Evolutionary conservation across 495 filamentous ascomycete genomes (phyloP).

Genomic region (Aspergillus nanangensis): DNA sequence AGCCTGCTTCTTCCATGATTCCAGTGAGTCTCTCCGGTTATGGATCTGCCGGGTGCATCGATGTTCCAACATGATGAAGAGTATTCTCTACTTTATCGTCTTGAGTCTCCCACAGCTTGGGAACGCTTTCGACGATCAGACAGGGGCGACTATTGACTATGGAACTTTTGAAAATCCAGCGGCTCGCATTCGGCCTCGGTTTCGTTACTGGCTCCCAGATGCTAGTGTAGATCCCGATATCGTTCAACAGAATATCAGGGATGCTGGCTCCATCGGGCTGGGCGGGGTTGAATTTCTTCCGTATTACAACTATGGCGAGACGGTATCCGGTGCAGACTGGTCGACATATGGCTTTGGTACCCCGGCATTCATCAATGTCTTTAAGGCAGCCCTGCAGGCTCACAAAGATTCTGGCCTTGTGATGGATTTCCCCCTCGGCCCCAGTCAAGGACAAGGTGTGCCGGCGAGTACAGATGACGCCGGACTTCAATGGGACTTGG

Average conservation of each 20-base stretch:
- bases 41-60: no score
- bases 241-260: constrained; percentile 30
- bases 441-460: constrained; percentile 47
- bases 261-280: constrained; percentile 26
- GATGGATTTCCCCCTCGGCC: constrained; percentile 46
- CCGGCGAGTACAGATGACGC: constrained; percentile 28
- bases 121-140: constrained; percentile 14
- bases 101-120: constrained; percentile 8
- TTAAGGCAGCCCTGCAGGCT: constrained; percentile 30
- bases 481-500: constrained; percentile 35
- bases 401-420: constrained; percentile 32
- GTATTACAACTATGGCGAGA: constrained; percentile 35
- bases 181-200: constrained; percentile 16
- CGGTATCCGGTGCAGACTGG: constrained; percentile 31
- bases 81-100: neutral
- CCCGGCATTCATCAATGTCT: constrained; percentile 31
- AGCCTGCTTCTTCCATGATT: no score
- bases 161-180: constrained; percentile 24
- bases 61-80: neutral
- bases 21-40: no score
- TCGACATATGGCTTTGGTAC: constrained; percentile 44
- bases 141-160: constrained; percentile 8
- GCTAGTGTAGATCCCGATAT: constrained; percentile 27
- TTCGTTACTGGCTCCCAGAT: constrained; percentile 41
- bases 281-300: constrained; percentile 41